Percentiles rank a stretch among this genome's conserved stretches.
These are phyloP conservation scores for Penicillium flavigenum DNA, from an alignment of 495 filamentous ascomycete species.

Conservation along the genomic window DNA sequence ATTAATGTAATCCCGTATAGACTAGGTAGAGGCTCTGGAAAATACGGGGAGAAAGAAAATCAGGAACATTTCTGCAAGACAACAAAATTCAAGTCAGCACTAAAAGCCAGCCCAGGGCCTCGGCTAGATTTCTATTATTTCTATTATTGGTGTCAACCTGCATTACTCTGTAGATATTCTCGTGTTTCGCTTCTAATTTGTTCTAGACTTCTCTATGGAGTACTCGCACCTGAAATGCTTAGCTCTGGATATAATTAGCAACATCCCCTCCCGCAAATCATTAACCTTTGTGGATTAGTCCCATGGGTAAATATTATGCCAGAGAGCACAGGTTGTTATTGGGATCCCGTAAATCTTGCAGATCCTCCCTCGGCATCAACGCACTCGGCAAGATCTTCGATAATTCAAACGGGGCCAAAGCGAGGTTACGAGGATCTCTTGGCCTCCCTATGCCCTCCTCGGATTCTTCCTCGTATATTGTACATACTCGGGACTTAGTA, in stretches of 20 bases:
- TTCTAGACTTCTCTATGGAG: not conserved
- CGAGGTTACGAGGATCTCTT: too few relatives aligned
- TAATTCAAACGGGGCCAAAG: too few relatives aligned
- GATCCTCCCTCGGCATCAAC: too few relatives aligned
- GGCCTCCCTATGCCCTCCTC: too few relatives aligned
- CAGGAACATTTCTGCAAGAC: not conserved
- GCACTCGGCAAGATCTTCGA: too few relatives aligned
- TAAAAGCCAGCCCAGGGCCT: not conserved
- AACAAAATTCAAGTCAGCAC: not conserved
- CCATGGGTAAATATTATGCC: not conserved
- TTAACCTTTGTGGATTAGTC: not conserved
- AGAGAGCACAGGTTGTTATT: too few relatives aligned
- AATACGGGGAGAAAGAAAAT: not conserved
- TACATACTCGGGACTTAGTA: too few relatives aligned
- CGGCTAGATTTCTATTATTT: not conserved
- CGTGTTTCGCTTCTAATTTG: too few relatives aligned
- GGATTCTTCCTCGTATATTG: too few relatives aligned
- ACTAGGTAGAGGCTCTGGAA: too few relatives aligned
- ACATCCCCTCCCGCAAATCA: not conserved
- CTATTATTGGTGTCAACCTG: not conserved
- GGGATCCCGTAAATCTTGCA: too few relatives aligned
- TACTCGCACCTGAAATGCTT: not conserved
- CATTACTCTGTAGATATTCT: not conserved
- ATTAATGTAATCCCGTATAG: not conserved
- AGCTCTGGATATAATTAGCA: not conserved